Conservation (phyloP, 2,329 filamentous ascomycete species). For the Talaromyces sp. region DNA sequence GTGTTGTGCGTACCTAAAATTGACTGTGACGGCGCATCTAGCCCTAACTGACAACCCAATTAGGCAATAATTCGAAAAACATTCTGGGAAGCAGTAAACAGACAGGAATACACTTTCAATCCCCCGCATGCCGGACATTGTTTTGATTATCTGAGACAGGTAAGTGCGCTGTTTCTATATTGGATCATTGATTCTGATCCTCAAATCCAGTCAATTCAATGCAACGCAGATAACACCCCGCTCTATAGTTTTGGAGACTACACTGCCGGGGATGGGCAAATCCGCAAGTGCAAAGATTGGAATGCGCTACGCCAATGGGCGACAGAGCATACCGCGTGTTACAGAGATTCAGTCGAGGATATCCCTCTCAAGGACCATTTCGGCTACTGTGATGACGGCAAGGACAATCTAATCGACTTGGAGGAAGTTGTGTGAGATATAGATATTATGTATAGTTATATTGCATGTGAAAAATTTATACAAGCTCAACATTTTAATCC, state of each 20-base stretch:
- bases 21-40: background rate
- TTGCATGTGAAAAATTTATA: too few species aligned
- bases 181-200: background rate
- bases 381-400: too few species aligned
- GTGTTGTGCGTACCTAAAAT: background rate
- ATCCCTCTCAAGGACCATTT: too few species aligned
- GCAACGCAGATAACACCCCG: background rate
- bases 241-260: background rate
- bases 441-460: too few species aligned
- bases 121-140: background rate
- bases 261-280: background rate
- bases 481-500: too few species aligned
- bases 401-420: too few species aligned
- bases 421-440: too few species aligned
- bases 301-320: background rate
- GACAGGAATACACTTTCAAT: background rate
- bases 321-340: background rate
- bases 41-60: background rate
- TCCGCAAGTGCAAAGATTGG: conserved; percentile 1
- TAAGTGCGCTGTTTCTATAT: background rate
- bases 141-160: background rate
- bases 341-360: background rate
- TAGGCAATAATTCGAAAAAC: background rate
- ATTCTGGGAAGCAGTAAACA: background rate
- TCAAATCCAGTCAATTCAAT: background rate